Percentiles rank a stretch among this genome's conserved stretches.
These are phyloP conservation scores for Aspergillus bridgeri DNA, from an alignment of 495 filamentous ascomycete species.

Conservation along the genomic window DNA sequence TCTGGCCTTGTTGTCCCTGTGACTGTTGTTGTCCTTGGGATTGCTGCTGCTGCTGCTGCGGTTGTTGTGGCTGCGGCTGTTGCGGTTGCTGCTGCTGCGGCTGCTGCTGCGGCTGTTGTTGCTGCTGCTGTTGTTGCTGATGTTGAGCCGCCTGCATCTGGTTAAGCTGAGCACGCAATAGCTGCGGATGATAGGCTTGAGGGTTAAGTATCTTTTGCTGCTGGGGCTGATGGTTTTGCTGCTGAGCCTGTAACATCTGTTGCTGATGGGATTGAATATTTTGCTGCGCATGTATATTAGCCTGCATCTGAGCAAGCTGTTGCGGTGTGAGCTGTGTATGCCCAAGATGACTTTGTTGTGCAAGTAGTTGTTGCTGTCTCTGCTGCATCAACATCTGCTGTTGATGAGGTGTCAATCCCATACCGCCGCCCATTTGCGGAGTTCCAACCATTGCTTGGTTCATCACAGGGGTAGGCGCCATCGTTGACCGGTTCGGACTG, in stretches of 20 bases:
- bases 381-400: slow-evolving; percentile 46
- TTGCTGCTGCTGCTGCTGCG: slow-evolving; percentile 30
- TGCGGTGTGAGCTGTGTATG: slow-evolving; percentile 44
- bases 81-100: slow-evolving; percentile 27
- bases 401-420: slow-evolving; percentile 41
- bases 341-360: slow-evolving; percentile 43
- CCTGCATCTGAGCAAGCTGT: slow-evolving; percentile 44
- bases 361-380: slow-evolving; percentile 46
- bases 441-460: slow-evolving; percentile 48
- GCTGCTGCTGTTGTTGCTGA: slow-evolving; percentile 35
- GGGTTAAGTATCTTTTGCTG: slow-evolving; percentile 37
- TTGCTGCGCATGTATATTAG: slow-evolving; percentile 51
- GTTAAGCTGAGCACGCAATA: slow-evolving; percentile 39
- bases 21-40: slow-evolving; percentile 20
- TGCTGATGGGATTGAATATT: slow-evolving; percentile 49
- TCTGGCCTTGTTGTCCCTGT: slow-evolving; percentile 32
- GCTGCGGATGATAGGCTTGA: slow-evolving; percentile 45
- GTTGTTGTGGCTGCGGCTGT: slow-evolving; percentile 37
- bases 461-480: slow-evolving; percentile 58
- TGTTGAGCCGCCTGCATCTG: slow-evolving; percentile 44
- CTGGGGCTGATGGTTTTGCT: slow-evolving; percentile 36
- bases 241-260: slow-evolving; percentile 37
- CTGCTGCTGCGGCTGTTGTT: slow-evolving; percentile 28
- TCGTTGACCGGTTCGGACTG: slow-evolving; percentile 59
- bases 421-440: slow-evolving; percentile 37